Base-by-base conservation (phyloP, 495 filamentous ascomycete species). In the Acidomyces sp. region DNA sequence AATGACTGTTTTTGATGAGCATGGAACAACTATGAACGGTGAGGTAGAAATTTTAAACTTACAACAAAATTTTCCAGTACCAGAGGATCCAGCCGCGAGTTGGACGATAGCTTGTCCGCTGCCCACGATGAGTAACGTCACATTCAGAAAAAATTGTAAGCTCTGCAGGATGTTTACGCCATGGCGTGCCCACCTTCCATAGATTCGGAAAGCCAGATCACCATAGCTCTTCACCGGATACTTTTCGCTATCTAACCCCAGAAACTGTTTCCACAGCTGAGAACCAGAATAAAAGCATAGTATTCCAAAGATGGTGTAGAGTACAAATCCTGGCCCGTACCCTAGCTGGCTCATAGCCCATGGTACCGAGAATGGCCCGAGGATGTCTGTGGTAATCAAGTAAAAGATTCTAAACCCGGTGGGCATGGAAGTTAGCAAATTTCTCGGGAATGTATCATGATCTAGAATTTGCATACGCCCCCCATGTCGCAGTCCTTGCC, bases 361-460 rank as follows among this genome's bases (percentile, higher is more conserved):
- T 28, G n/a, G n/a, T n/a, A n/a, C n/a, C n/a, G n/a, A n/a, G n/a
- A n/a, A n/a, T n/a, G 48, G 43, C 3, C 75, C 75, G 11, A 80
- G 54, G 43, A 78, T 72, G 44, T 77, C 74, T 1, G 74, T 80
- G 0, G 74, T 74, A 41, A 75, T 72, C n/a, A 75, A 57, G 45
- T 70, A 78, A 57, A 75, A 72, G 20, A n/a, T n/a, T n/a, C n/a
- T n/a, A n/a, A n/a, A n/a, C n/a, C n/a, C n/a, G n/a, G n/a, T n/a
- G n/a, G n/a, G n/a, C n/a, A n/a, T n/a, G n/a, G n/a, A n/a, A n/a
- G n/a, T n/a, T n/a, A n/a, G n/a, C n/a, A n/a, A n/a, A n/a, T n/a
- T n/a, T n/a, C n/a, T n/a, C n/a, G n/a, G n/a, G n/a, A n/a, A n/a
- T n/a, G n/a, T n/a, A n/a, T n/a, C n/a, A n/a, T n/a, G n/a, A n/a